Percentiles rank a stretch among this genome's conserved stretches.
Conservation (phyloP, 805 yeast species). For the Saccharomycopsis sp. region DNA sequence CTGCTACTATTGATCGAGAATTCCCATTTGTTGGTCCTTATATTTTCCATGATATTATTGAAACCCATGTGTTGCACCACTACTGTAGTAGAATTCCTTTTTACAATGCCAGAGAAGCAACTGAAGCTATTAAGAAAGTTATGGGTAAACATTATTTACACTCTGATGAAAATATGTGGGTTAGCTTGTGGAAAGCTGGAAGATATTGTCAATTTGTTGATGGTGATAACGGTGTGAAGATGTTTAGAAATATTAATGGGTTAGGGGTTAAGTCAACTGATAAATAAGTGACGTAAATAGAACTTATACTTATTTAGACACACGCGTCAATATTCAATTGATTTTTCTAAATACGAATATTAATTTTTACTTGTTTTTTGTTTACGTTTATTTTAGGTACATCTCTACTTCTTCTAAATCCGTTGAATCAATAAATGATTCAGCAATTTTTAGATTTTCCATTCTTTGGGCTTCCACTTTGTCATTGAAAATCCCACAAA, state of each 20-base stretch:
- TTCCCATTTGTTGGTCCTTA: constrained; percentile 73
- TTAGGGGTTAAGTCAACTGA: constrained; percentile 34
- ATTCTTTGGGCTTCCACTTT: constrained; percentile 38
- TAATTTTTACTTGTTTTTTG: too few relatives aligned
- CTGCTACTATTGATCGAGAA: constrained; percentile 80
- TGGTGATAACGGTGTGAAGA: constrained; percentile 60
- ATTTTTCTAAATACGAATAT: too few relatives aligned
- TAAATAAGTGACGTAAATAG: too few relatives aligned
- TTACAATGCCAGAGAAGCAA: constrained; percentile 76
- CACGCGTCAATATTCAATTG: too few relatives aligned
- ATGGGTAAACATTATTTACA: constrained; percentile 76
- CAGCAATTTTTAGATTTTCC: constrained; percentile 26
- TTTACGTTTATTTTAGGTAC: too few relatives aligned
- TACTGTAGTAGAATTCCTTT: constrained; percentile 79
- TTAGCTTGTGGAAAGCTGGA: constrained; percentile 52
- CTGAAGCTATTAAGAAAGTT: constrained; percentile 71
- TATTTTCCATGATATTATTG: constrained; percentile 83
- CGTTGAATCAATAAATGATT: too few relatives aligned
- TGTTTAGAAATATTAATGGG: constrained; percentile 70
- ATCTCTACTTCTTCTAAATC: neutral
- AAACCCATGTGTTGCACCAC: constrained; percentile 86
- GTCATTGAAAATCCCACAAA: constrained; percentile 49
- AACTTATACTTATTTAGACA: too few relatives aligned
- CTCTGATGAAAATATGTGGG: constrained; percentile 68
- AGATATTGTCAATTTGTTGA: constrained; percentile 69